Percentiles rank a stretch among this genome's conserved stretches.
Evolutionary conservation across 495 filamentous ascomycete species (phyloP).

Genomic region (Tuber aestivum): DNA sequence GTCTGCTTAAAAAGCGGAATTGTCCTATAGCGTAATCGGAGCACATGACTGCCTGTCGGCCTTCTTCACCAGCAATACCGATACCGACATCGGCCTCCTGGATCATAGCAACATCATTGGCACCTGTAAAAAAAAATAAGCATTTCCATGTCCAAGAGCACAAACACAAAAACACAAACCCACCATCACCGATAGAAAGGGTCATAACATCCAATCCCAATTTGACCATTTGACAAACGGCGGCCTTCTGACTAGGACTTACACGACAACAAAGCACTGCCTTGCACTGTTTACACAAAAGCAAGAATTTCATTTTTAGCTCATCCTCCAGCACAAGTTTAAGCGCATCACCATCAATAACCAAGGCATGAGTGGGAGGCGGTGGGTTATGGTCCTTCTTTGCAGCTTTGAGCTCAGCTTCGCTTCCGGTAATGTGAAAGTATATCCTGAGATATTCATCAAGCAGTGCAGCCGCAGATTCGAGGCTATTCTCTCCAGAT

Average conservation of each 20-base stretch:
- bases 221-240: slow-evolving; percentile 96
- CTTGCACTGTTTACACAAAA: slow-evolving; percentile 96
- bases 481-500: slow-evolving; percentile 64
- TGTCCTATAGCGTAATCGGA: slow-evolving; percentile 98
- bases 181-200: slow-evolving; percentile 86
- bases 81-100: slow-evolving; percentile 98
- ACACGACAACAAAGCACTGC: slow-evolving; percentile 97
- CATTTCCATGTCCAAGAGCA: not conserved
- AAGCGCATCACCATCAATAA: slow-evolving; percentile 92
- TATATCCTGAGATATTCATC: slow-evolving; percentile 59
- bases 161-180: not conserved
- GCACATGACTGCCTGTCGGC: slow-evolving; percentile 95
- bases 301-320: slow-evolving; percentile 82
- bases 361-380: slow-evolving; percentile 82
- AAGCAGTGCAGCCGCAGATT: slow-evolving; percentile 60
- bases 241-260: slow-evolving; percentile 91
- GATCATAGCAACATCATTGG: slow-evolving; percentile 99
- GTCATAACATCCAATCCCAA: slow-evolving; percentile 93
- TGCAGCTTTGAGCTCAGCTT: slow-evolving; percentile 76
- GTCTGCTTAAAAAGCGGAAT: slow-evolving; percentile 85
- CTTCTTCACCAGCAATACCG: slow-evolving; percentile 96
- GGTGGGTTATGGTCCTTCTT: slow-evolving; percentile 77
- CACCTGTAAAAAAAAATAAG: slow-evolving; percentile 43
- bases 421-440: slow-evolving; percentile 78
- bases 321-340: slow-evolving; percentile 79